phyloP scores from a whole-genome alignment of 164 flowering plant genomes.

The Aristolochia contorta region DNA sequence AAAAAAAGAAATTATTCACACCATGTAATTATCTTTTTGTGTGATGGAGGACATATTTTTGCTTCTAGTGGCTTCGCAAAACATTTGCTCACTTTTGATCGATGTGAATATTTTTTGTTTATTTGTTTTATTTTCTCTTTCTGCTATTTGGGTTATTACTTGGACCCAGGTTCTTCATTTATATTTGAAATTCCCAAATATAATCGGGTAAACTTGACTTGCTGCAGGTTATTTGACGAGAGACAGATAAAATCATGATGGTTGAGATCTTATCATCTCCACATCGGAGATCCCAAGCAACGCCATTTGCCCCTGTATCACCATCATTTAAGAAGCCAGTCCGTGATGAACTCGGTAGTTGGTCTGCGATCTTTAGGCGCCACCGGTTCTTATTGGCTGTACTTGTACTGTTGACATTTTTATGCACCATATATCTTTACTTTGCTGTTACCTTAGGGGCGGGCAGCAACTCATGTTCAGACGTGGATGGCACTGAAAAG shows the following conservation, averaged over 20 bases:
- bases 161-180: too few species aligned
- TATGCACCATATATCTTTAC: conserved; percentile 70
- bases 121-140: too few species aligned
- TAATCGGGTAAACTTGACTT: too few species aligned
- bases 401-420: conserved; percentile 40
- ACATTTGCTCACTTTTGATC: too few species aligned
- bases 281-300: conserved; percentile 31
- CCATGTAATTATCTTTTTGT: too few species aligned
- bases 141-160: too few species aligned
- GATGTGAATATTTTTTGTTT: too few species aligned
- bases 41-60: too few species aligned
- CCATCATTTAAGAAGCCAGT: conserved; percentile 36
- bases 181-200: too few species aligned
- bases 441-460: conserved; percentile 68
- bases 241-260: conserved; percentile 21
- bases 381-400: conserved; percentile 71
- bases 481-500: conserved; percentile 34
- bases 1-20: too few species aligned
- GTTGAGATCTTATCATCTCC: conserved; percentile 39
- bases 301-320: conserved; percentile 18
- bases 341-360: conserved; percentile 49
- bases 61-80: too few species aligned
- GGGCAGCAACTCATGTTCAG: conserved; percentile 34
- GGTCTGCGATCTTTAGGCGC: conserved; percentile 40
- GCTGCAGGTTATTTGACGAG: neutral